These are phyloP conservation scores for Mimosa pudica DNA, from an alignment of 306 rosid species.

Conservation along the genomic window DNA sequence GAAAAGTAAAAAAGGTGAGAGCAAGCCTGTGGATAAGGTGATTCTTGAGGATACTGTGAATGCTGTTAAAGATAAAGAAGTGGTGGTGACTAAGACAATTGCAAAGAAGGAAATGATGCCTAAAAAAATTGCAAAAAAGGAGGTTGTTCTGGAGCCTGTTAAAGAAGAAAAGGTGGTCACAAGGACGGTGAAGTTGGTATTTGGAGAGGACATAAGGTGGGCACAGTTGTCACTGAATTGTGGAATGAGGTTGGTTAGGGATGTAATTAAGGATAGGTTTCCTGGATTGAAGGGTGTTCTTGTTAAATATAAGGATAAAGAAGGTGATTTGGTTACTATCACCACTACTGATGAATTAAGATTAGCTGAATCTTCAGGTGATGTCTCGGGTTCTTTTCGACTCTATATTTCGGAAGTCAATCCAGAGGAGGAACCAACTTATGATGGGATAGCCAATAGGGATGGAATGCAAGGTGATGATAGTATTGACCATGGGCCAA, in stretches of 20 bases:
- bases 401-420: conserved; percentile 52
- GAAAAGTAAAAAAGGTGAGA: conserved; percentile 51
- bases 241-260: conserved; percentile 51
- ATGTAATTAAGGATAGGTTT: conserved; percentile 54
- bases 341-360: conserved; percentile 57
- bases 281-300: conserved; percentile 62
- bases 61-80: conserved; percentile 40
- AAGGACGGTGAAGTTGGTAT: conserved; percentile 62
- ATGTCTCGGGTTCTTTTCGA: conserved; percentile 46
- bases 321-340: conserved; percentile 72
- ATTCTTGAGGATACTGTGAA: conserved; percentile 46
- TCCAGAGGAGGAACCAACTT: conserved; percentile 60
- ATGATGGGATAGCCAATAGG: conserved; percentile 46
- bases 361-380: conserved; percentile 51
- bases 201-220: conserved; percentile 69
- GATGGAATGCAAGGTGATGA: conserved; percentile 30
- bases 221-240: conserved; percentile 58
- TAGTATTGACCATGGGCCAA: conserved; percentile 43
- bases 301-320: conserved; percentile 67
- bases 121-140: conserved; percentile 39
- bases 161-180: conserved; percentile 47
- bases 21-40: conserved; percentile 49
- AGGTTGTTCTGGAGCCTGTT: conserved; percentile 37
- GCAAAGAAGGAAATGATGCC: conserved; percentile 38
- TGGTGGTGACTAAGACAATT: conserved; percentile 24